Percentiles rank a stretch among this genome's conserved stretches.
These are phyloP conservation scores for Tubosaeta brunneosetosa DNA, from an alignment of 768 basidiomycete species.

Conservation along the genomic window DNA sequence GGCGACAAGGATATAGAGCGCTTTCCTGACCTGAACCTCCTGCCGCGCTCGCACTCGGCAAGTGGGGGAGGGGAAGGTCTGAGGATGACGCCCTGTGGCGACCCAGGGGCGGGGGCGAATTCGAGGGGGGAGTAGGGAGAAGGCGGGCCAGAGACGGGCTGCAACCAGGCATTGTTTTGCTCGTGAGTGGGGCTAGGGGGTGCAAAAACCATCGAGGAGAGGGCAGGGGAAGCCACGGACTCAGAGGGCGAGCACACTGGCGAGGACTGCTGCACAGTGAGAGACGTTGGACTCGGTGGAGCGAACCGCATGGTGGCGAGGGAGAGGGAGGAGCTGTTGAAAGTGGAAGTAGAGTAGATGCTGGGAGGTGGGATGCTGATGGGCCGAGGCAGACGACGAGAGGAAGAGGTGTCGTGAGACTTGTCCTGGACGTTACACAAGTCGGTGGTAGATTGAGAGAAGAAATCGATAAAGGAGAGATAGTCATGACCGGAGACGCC, in stretches of 20 bases:
- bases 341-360: constrained; percentile 13
- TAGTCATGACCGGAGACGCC: constrained; percentile 30
- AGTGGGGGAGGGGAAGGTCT: constrained; percentile 45
- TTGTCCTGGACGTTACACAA: constrained; percentile 1
- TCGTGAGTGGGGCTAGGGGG: constrained; percentile 24
- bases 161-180: constrained; percentile 6
- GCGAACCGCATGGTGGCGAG: constrained; percentile 32
- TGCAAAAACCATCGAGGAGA: constrained; percentile 30
- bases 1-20: constrained; percentile 31
- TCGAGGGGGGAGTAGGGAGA: constrained; percentile 30
- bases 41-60: constrained; percentile 40
- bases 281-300: constrained; percentile 24
- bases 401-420: background rate
- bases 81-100: background rate
- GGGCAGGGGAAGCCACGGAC: constrained; percentile 10
- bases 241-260: constrained; percentile 6
- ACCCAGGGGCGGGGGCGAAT: constrained; percentile 21
- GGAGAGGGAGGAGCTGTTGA: constrained; percentile 19
- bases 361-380: constrained; percentile 18
- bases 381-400: constrained; percentile 16
- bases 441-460: constrained; percentile 27
- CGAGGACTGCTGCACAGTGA: constrained; percentile 4
- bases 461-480: constrained; percentile 47
- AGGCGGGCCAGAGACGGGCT: constrained; percentile 20
- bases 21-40: constrained; percentile 18